phyloP scores from a whole-genome alignment of 2,329 filamentous ascomycete species.

The Davidsoniella virescens region DNA sequence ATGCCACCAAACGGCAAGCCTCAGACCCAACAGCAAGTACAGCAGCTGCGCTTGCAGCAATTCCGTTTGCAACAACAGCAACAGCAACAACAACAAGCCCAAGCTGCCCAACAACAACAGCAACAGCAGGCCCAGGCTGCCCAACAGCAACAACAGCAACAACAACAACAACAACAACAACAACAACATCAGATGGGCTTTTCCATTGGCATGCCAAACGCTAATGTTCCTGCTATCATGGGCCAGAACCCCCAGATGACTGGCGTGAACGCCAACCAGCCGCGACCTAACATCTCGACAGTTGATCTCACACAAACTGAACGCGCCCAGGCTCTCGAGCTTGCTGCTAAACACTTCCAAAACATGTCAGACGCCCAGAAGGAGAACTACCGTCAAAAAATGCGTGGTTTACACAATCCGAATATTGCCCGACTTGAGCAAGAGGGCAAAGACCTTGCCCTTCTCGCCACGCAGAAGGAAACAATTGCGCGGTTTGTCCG shows the following conservation, averaged over 20 bases:
- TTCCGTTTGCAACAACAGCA: constrained; percentile 2
- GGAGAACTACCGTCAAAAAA: not conserved
- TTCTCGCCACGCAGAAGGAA: constrained; percentile 1
- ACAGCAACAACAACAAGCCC: constrained; percentile 13
- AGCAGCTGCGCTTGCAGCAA: not conserved
- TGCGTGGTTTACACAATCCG: not conserved
- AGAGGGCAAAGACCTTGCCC: not conserved
- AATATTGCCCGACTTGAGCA: not conserved
- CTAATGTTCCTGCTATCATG: constrained; percentile 12
- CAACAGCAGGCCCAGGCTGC: constrained; percentile 17
- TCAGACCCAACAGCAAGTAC: not conserved
- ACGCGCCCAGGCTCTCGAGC: not conserved
- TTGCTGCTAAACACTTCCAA: not conserved
- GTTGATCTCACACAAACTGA: not conserved
- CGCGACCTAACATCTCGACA: not conserved
- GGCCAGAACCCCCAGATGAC: constrained; percentile 19
- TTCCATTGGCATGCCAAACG: not conserved
- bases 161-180: constrained; percentile 22
- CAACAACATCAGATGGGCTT: constrained; percentile 19
- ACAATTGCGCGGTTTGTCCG: not conserved
- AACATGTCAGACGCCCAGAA: constrained; percentile 2
- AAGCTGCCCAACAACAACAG: constrained; percentile 18
- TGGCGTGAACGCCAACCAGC: constrained; percentile 17
- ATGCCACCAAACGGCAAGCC: constrained; percentile 15
- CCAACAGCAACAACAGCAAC: constrained; percentile 6